Base-by-base conservation (phyloP, 352 stramenopile species). In the Peronospora belbahrii region DNA sequence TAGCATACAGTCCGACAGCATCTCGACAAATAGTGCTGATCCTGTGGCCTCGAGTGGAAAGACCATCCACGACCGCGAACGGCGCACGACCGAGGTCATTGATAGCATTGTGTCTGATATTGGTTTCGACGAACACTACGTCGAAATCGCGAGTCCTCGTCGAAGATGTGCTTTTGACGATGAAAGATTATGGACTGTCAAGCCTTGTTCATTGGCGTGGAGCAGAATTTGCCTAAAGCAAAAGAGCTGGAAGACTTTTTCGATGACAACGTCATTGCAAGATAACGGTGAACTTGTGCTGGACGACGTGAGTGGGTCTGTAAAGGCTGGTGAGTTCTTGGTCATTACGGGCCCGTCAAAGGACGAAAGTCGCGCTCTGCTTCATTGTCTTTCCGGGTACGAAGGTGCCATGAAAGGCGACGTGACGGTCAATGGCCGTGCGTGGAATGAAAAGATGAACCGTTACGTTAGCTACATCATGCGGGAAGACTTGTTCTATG, bases 371-470 rank as follows among this genome's bases (percentile, higher is more conserved):
- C 87, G 79, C 1, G 96, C 92, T 4, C 62, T 98, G 10, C 75
- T 97, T 8, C 90, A 97, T 45, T 91, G 96, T 7, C 80, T 98
- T 13, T 73, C 88, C 2, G 67, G 93, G 3, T 66, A 83, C 27
- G 94, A 97, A 46, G 83, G 75, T 15, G 70, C 66, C 4, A 88
- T 91, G 40, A 66, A 70, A n/a, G 71, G 81, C 22, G 65, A 62
- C 17, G 70, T 83, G 34, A 70, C 43, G 13, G 70, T 97, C 20
- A 84, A 75, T 38, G 90, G 88, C 11, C 49, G 48, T 3, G 18
- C 51, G 7, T 79, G 64, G 70, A 73, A 60, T 33, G 60, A 70
- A 25, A 54, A 38, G 20, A 52, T 67, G 49, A 56, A 59, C 10
- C 53, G 53, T 5, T 65, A 58, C 18, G 33, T 65, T 11, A 56